Conservation (phyloP, 495 filamentous ascomycete species). For the Umbilicaria muhlenbergii region DNA sequence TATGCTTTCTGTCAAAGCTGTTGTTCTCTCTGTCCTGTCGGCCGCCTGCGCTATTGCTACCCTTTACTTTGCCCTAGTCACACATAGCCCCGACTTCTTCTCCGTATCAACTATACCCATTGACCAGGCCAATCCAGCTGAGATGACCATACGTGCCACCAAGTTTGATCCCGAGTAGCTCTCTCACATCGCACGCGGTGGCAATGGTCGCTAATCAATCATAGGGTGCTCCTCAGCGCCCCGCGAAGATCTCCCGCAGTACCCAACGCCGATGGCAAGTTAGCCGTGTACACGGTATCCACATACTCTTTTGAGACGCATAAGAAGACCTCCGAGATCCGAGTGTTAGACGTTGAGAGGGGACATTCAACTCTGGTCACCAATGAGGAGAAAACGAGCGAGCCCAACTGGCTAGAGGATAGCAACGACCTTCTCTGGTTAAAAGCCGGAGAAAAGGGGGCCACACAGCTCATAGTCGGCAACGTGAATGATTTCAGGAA, state of each 20-base stretch:
- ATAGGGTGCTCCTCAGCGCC: conserved; percentile 61
- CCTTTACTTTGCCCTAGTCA: conserved; percentile 10
- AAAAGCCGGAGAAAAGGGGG: conserved; percentile 45
- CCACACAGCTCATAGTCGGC: conserved; percentile 46
- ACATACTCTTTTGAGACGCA: conserved; percentile 77
- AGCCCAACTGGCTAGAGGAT: conserved; percentile 63
- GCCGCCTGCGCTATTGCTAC: conserved; percentile 4
- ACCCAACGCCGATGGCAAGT: conserved; percentile 56
- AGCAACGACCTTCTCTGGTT: conserved; percentile 49
- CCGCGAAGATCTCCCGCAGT: conserved; percentile 63
- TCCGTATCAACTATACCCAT: neutral
- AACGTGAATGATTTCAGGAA: conserved; percentile 37
- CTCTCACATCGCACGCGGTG: neutral
- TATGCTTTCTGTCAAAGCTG: conserved; percentile 2
- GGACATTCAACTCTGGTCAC: conserved; percentile 52
- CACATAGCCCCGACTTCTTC: conserved; percentile 5
- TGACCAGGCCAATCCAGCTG: conserved; percentile 1
- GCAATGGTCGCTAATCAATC: conserved; percentile 4
- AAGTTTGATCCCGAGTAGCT: conserved; percentile 58
- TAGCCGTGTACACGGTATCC: conserved; percentile 56
- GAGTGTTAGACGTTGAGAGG: conserved; percentile 52
- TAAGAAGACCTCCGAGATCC: conserved; percentile 56
- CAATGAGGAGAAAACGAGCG: conserved; percentile 44
- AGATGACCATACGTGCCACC: conserved; percentile 49
- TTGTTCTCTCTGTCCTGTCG: conserved; percentile 5